A percentile compares a stretch with the other conserved stretches of the same genome.
Evolutionary conservation across 2,329 filamentous ascomycete genomes (phyloP).

Genomic region (Neopestalotiopsis sp.): DNA sequence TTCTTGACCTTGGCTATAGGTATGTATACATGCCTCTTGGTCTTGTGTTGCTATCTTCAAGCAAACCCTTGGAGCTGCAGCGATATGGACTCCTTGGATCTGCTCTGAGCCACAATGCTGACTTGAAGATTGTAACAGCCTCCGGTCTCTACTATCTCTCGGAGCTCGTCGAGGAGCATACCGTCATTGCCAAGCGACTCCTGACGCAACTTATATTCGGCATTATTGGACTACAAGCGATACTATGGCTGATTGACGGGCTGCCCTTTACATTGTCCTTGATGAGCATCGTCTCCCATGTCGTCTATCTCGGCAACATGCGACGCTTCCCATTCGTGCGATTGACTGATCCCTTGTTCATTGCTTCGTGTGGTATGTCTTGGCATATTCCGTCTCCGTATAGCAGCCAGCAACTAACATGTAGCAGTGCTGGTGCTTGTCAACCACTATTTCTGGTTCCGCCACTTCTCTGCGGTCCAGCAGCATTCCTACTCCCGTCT

Average conservation of each 20-base stretch:
- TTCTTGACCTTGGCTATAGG: constrained; percentile 95
- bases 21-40: constrained; percentile 43
- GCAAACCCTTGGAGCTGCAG: background rate
- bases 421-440: constrained; percentile 76
- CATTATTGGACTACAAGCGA: constrained; percentile 74
- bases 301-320: constrained; percentile 89
- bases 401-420: constrained; percentile 26
- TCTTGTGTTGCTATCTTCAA: background rate
- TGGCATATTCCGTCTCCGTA: background rate
- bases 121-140: constrained; percentile 55
- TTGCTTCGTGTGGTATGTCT: constrained; percentile 77
- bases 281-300: constrained; percentile 80
- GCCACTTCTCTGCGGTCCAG: constrained; percentile 78
- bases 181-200: constrained; percentile 88
- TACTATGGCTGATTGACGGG: constrained; percentile 82
- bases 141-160: constrained; percentile 99
- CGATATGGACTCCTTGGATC: background rate
- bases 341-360: constrained; percentile 84
- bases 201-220: constrained; percentile 84
- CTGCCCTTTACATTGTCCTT: constrained; percentile 79
- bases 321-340: constrained; percentile 77
- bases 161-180: constrained; percentile 97
- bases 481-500: constrained; percentile 61
- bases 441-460: constrained; percentile 97
- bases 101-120: background rate